Percentiles rank a stretch among this genome's conserved stretches.
These are phyloP conservation scores for Phytophthora kernoviae DNA, from an alignment of 352 stramenopile species.

Conservation along the genomic window DNA sequence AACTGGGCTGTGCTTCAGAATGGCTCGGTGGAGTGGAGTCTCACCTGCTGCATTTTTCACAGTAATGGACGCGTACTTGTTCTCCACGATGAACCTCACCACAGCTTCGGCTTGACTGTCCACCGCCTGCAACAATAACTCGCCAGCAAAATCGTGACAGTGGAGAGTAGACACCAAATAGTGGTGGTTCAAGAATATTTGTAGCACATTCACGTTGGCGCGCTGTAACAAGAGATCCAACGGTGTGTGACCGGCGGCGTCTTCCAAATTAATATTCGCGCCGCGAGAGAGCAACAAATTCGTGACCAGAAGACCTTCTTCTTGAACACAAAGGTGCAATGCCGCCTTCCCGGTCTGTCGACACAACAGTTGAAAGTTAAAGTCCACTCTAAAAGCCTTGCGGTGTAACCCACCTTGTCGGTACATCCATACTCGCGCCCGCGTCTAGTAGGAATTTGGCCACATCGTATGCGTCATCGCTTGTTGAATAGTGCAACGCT, in stretches of 20 bases:
- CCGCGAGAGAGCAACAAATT: constrained; percentile 8
- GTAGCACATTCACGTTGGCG: constrained; percentile 5
- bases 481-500: constrained; percentile 22
- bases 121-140: constrained; percentile 7
- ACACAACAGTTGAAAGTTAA: neutral
- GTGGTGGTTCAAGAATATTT: constrained; percentile 22
- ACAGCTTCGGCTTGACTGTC: constrained; percentile 7
- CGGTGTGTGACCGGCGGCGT: neutral
- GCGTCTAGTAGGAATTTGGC: constrained; percentile 23
- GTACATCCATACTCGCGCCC: constrained; percentile 10
- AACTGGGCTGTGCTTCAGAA: constrained; percentile 1
- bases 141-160: constrained; percentile 8
- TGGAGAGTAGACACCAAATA: constrained; percentile 6
- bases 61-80: constrained; percentile 11
- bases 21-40: constrained; percentile 22
- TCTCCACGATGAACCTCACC: constrained; percentile 22
- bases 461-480: constrained; percentile 25
- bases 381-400: neutral
- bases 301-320: constrained; percentile 5
- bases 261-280: constrained; percentile 3
- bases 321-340: constrained; percentile 21
- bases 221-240: constrained; percentile 1
- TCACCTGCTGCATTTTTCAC: constrained; percentile 9
- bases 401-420: constrained; percentile 21
- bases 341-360: constrained; percentile 18